Percentiles rank a stretch among this genome's conserved stretches.
Conservation (phyloP, 2,329 filamentous ascomycete genomes). For the Cordyceps fumosorosea region DNA sequence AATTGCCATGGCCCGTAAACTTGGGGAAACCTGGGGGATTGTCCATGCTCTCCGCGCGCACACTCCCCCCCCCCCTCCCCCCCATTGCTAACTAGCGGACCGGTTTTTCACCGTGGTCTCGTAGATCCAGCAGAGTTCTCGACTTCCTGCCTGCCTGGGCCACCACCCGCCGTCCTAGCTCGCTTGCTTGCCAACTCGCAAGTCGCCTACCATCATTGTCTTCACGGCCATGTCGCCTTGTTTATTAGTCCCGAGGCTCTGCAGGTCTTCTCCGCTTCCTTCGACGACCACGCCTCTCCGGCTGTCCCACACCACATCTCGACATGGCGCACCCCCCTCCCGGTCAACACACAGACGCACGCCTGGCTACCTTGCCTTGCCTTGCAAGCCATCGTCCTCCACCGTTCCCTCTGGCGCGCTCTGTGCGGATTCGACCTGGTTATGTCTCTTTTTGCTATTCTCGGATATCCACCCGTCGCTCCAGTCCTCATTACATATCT, state of each 20-base stretch:
- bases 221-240: background rate
- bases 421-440: background rate
- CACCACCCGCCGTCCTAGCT: background rate
- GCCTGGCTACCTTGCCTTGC: constrained; percentile 1
- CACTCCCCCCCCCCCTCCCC: background rate
- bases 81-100: background rate
- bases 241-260: background rate
- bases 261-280: constrained; percentile 4
- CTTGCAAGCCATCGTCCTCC: constrained; percentile 8
- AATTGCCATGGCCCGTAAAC: background rate
- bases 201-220: background rate
- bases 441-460: constrained; percentile 1
- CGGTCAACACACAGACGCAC: constrained; percentile 7
- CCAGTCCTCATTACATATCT: constrained; percentile 12
- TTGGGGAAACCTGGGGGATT: constrained; percentile 12
- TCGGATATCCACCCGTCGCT: constrained; percentile 4
- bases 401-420: constrained; percentile 5
- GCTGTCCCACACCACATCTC: background rate
- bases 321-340: constrained; percentile 3
- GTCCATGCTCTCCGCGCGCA: constrained; percentile 2
- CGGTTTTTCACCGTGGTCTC: background rate
- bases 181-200: background rate
- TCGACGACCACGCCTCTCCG: background rate
- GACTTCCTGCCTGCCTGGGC: background rate
- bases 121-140: constrained; percentile 9